Evolutionary conservation across 306 rosid species (phyloP), one percentile per base, ranked within the genome.

Genomic region (Rubus parviflorus): DNA sequence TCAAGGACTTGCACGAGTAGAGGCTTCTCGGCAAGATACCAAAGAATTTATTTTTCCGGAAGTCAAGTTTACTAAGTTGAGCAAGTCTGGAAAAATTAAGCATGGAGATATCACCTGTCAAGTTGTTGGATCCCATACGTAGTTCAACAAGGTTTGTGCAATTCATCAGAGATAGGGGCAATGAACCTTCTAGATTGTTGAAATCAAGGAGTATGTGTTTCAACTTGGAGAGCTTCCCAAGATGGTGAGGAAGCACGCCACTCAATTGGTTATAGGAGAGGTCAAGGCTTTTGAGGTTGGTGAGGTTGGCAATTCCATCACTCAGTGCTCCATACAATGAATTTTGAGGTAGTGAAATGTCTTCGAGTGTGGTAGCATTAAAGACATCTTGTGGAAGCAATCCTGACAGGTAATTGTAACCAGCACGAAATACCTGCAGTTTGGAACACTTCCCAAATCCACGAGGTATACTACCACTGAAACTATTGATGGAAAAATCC

Each of bases 221-320:
- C 49, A 73, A 14, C 5, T 73, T 53, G 14, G 66, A 73, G 38
- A 73, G 41, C 54, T 46, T 68, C n/a, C 56, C 73, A 23, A 68
- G 12, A 66, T 42, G 0, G 3, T 4, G 8, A 46, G 75, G 75
- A 3, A 70, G 25, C 61, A 8, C 6, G 20, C 75, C 47, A 51
- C 30, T 49, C 2, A 70, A 70, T 2, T 4, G 0, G 8, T 51
- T 70, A 12, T 11, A 37, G 23, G 10, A 14, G 14, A 70, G 22
- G 19, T 49, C 75, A 16, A 70, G 61, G 15, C 7, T 46, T 4
- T 11, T 54, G 61, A 54, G 60, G 25, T 54, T 19, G 23, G 38
- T 68, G 56, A 68, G 49, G 37, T 23, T 68, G 14, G 30, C 41
- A 43, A 43, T 42, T 45, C n/a, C 22, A 43, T 20, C 5, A 22